phyloP scores from a whole-genome alignment of 805 yeast species.

The Wickerhamiella alocasiicola region DNA sequence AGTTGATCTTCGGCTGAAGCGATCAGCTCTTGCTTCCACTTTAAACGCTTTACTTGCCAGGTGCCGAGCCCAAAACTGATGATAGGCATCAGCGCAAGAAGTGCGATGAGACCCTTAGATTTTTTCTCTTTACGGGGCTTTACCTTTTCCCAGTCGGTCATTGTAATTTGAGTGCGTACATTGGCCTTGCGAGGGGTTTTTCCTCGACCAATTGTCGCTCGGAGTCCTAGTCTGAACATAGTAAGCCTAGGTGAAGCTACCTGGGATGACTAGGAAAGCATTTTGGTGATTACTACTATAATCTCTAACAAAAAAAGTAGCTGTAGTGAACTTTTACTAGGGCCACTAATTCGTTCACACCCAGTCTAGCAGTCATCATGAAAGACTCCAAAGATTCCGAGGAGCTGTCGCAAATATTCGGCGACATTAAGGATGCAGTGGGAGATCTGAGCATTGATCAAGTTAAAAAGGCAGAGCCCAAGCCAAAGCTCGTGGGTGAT shows the following conservation, averaged over 20 bases:
- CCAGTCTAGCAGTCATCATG: no score
- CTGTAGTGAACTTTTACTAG: no score
- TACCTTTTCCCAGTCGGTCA: conserved; percentile 74
- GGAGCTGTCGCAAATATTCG: conserved; percentile 15
- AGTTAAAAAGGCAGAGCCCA: not conserved
- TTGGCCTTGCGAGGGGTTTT: not conserved
- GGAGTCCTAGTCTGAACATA: not conserved
- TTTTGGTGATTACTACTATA: no score
- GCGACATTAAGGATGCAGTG: conserved; percentile 19
- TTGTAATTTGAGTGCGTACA: conserved; percentile 1
- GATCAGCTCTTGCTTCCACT: conserved; percentile 79
- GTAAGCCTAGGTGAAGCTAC: not conserved
- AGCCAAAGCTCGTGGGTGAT: not conserved
- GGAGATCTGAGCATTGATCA: conserved; percentile 16
- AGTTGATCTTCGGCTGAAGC: conserved; percentile 73
- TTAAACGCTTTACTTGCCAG: conserved; percentile 80
- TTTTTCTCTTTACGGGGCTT: conserved; percentile 31
- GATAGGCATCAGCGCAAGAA: conserved; percentile 63
- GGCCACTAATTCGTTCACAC: no score
- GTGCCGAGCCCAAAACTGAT: conserved; percentile 76
- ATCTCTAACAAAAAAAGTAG: no score
- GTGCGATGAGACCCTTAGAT: conserved; percentile 35
- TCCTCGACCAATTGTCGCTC: no score
- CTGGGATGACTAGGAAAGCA: no score
- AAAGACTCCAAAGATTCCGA: conserved; percentile 15